These are phyloP conservation scores for Suhomyces kilbournensis DNA, from an alignment of 805 yeast species.

Conservation along the genomic window DNA sequence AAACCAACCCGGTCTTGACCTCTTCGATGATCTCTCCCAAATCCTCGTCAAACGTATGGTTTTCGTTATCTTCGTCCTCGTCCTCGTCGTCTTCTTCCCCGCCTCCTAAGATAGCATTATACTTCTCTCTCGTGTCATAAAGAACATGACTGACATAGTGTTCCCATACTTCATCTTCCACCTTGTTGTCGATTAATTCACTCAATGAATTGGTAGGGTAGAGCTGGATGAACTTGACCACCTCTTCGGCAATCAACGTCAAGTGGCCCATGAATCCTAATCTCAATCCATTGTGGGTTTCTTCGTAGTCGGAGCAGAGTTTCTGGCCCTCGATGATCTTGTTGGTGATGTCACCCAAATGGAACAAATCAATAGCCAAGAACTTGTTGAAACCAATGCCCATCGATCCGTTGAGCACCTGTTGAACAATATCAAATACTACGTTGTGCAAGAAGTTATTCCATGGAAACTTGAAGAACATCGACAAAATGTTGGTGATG, in stretches of 20 bases:
- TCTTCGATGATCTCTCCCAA: slow-evolving; percentile 39
- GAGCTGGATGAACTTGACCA: slow-evolving; percentile 28
- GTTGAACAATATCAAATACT: slow-evolving; percentile 47
- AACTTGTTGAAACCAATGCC: slow-evolving; percentile 48
- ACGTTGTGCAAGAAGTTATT: slow-evolving; percentile 47
- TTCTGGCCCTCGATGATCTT: slow-evolving; percentile 47
- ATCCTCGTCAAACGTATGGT: slow-evolving; percentile 35
- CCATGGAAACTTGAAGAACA: slow-evolving; percentile 49
- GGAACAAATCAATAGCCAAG: slow-evolving; percentile 58
- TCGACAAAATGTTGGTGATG: slow-evolving; percentile 37
- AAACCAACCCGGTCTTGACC: slow-evolving; percentile 28
- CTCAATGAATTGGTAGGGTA: slow-evolving; percentile 37
- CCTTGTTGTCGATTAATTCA: slow-evolving; percentile 34
- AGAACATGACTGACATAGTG: slow-evolving; percentile 78
- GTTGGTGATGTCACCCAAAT: slow-evolving; percentile 39
- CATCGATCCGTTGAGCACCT: slow-evolving; percentile 46
- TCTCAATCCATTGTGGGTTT: slow-evolving; percentile 23
- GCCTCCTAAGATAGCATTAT: slow-evolving; percentile 93
- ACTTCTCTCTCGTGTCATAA: slow-evolving; percentile 87
- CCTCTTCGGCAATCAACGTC: slow-evolving; percentile 31
- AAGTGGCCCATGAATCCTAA: slow-evolving; percentile 32
- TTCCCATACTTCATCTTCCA: slow-evolving; percentile 60
- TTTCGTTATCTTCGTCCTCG: slow-evolving; percentile 22
- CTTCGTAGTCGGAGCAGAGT: slow-evolving; percentile 25
- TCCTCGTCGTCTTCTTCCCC: slow-evolving; percentile 48